Conservation (phyloP, 2,329 filamentous ascomycete genomes). For the Colletotrichum neosansevieriae region DNA sequence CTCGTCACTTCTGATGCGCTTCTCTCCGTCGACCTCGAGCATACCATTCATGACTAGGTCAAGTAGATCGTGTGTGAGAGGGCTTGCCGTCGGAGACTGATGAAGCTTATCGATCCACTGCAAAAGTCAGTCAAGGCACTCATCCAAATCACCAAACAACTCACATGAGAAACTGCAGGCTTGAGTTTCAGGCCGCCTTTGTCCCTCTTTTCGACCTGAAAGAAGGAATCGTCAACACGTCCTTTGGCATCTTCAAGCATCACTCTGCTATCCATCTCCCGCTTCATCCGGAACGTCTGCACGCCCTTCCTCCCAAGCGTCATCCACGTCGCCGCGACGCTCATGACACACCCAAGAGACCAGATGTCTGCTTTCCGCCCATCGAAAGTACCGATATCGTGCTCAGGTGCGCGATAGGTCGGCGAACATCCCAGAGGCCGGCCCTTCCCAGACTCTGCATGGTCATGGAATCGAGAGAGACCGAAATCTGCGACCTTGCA, state of each 20-base stretch:
- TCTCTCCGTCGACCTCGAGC: background rate
- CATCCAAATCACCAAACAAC: background rate
- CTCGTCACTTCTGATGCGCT: background rate
- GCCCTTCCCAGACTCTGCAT: background rate
- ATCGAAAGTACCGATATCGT: background rate
- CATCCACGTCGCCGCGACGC: slow-evolving; percentile 29
- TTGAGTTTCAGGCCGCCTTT: background rate
- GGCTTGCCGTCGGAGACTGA: background rate
- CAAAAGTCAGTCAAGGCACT: background rate
- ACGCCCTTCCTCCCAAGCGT: slow-evolving; percentile 3
- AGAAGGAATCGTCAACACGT: slow-evolving; percentile 5
- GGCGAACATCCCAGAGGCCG: slow-evolving; percentile 3
- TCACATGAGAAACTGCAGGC: slow-evolving; percentile 3
- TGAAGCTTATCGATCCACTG: slow-evolving; percentile 21
- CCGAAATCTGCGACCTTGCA: slow-evolving; percentile 16
- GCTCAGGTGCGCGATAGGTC: slow-evolving; percentile 22
- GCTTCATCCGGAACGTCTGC: background rate
- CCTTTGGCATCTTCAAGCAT: background rate
- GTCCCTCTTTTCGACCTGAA: background rate
- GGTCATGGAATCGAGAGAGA: slow-evolving; percentile 1
- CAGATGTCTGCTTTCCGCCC: slow-evolving; percentile 20
- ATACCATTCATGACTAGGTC: slow-evolving; percentile 2
- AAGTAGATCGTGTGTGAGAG: background rate
- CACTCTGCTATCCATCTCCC: background rate
- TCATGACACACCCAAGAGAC: slow-evolving; percentile 25